Conservation (phyloP, 2,329 filamentous ascomycete species). For the Aspergillus puulaauensis region DNA sequence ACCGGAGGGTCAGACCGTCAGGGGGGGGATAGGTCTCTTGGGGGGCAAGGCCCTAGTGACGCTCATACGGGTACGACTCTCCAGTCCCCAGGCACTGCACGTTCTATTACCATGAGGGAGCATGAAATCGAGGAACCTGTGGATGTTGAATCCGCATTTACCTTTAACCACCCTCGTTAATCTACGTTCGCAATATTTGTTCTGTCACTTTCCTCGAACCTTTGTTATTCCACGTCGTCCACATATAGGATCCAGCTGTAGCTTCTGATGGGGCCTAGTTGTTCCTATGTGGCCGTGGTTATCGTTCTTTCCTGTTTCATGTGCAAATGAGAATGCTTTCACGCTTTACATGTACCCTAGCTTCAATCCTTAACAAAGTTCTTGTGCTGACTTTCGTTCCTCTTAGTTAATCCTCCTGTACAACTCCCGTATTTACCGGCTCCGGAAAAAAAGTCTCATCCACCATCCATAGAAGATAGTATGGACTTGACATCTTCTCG, state of each 20-base stretch:
- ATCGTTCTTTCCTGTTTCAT: background rate
- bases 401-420: conserved; percentile 30
- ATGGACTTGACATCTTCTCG: conserved; percentile 22
- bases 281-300: background rate
- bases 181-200: background rate
- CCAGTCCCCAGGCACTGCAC: conserved; percentile 21
- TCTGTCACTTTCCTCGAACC: background rate
- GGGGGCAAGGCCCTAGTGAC: background rate
- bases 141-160: conserved; percentile 14
- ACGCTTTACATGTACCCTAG: conserved; percentile 16
- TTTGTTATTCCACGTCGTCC: background rate
- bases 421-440: conserved; percentile 14
- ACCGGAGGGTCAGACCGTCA: conserved; percentile 1
- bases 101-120: conserved; percentile 29
- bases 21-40: background rate
- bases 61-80: conserved; percentile 24
- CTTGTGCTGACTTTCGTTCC: conserved; percentile 32
- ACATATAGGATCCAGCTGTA: background rate
- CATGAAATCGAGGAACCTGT: conserved; percentile 41
- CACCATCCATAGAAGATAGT: conserved; percentile 25
- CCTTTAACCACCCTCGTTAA: conserved; percentile 4
- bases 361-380: conserved; percentile 12
- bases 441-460: conserved; percentile 27
- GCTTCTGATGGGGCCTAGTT: background rate
- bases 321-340: background rate